phyloP scores from a whole-genome alignment of 1,139 yeast species.

The Komagataea norvegica region DNA sequence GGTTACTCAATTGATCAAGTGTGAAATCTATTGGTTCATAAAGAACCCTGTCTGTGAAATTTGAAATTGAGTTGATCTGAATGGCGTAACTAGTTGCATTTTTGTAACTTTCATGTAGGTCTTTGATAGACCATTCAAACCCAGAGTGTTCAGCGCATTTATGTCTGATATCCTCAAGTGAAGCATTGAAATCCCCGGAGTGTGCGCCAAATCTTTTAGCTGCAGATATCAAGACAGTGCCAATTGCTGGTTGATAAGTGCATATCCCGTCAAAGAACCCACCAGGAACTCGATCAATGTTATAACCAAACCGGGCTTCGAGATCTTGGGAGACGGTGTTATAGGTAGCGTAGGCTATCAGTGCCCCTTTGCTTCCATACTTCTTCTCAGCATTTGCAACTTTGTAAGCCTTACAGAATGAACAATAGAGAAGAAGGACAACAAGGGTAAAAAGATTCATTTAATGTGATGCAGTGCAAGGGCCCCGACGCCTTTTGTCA shows the following conservation, averaged over 20 bases:
- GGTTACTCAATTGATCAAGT: background rate
- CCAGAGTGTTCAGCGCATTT: background rate
- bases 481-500: too few relatives aligned
- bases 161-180: background rate
- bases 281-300: background rate
- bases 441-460: too few relatives aligned
- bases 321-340: background rate
- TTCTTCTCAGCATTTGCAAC: too few relatives aligned
- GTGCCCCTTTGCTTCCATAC: background rate
- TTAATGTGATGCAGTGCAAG: too few relatives aligned
- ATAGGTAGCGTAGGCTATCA: background rate
- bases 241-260: conserved; percentile 16
- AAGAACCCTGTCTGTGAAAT: conserved; percentile 1
- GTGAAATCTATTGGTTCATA: conserved; percentile 6
- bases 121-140: background rate
- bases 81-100: conserved; percentile 17
- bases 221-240: conserved; percentile 11
- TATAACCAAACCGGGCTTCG: background rate
- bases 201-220: conserved; percentile 10
- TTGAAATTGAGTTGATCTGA: background rate
- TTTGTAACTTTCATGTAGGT: conserved; percentile 8
- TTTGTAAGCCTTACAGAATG: too few relatives aligned
- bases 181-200: conserved; percentile 12
- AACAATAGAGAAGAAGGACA: too few relatives aligned
- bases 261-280: conserved; percentile 6